Base-by-base conservation (phyloP, 2,329 filamentous ascomycete genomes). In the Monosporascus sp. region DNA sequence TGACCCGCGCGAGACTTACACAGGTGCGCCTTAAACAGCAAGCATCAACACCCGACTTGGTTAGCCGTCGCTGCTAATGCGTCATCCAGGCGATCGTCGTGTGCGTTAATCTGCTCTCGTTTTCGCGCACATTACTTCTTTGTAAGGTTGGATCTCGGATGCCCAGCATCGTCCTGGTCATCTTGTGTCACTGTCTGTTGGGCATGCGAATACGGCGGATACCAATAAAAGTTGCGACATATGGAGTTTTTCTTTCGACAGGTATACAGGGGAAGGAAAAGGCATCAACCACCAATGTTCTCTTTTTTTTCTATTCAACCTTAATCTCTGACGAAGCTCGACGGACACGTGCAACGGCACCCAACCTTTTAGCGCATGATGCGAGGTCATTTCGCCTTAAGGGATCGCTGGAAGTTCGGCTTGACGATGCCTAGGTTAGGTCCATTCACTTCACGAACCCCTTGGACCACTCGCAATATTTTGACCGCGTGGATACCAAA, bases 1-100 rank as follows among this genome's bases (percentile, higher is more conserved):
- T 60, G 73, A 75, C 18, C 64, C 65, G 55, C 69, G 72, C 58
- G 72, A 75, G 58, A 67, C 72, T 63, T 75, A 75, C 57, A 69
- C 69, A 69, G 68, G 73, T 71, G 65, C 65, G 53, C 65, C 66
- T 53, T 69, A 60, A 62, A 55, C 31, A 50, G 48, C 49, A 44
- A 51, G 52, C 51, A 53, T 41, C 51, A 48, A 57, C 55, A 53
- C 52, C 49, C 54, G 56, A 59, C 55, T 55, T 50, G 38, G 54
- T 50, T 53, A 54, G 51, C 60, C 53, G 54, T 54, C 52, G 56
- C 57, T 61, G 52, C 59, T 62, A 62, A 62, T 62, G 48, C 56
- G 55, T 58, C 57, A 58, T 59, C 52, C 57, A 64, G 61, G 60
- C 52, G 57, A 60, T 56, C 56, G 56, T 48, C 58, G 52, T 36